Conservation (phyloP, 495 filamentous ascomycete genomes). For the Penicillium turbatum region DNA sequence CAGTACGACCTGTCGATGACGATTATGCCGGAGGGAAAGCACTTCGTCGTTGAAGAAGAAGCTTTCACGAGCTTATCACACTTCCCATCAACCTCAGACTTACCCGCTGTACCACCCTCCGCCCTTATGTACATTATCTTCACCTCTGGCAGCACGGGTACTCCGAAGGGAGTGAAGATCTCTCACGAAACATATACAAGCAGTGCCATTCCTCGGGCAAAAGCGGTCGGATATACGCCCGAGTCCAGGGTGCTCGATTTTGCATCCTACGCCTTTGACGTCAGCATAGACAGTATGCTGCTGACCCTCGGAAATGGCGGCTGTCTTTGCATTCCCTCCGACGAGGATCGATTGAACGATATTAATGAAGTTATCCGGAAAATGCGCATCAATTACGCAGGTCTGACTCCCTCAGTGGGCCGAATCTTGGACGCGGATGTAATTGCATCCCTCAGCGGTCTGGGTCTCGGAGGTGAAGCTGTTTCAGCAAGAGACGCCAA, state of each 20-base stretch:
- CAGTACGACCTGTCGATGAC: constrained; percentile 22
- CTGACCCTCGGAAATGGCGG: constrained; percentile 42
- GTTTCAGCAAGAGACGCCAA: constrained; percentile 37
- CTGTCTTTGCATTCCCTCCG: constrained; percentile 49
- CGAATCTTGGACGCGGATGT: constrained; percentile 39
- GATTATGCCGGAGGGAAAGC: constrained; percentile 27
- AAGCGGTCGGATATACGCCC: constrained; percentile 33
- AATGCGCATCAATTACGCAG: constrained; percentile 43
- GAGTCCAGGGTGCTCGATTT: constrained; percentile 42
- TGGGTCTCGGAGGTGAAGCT: constrained; percentile 52
- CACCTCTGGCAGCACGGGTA: constrained; percentile 52
- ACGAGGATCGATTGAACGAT: constrained; percentile 48
- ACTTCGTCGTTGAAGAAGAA: constrained; percentile 26
- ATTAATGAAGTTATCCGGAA: constrained; percentile 43
- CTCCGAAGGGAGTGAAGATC: constrained; percentile 53
- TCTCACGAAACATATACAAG: constrained; percentile 45
- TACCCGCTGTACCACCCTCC: constrained; percentile 27
- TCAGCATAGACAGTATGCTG: constrained; percentile 45
- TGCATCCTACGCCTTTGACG: constrained; percentile 47
- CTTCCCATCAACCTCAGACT: not conserved
- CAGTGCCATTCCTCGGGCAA: constrained; percentile 33
- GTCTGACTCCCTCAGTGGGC: constrained; percentile 50
- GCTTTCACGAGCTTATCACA: constrained; percentile 11
- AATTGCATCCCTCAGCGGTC: constrained; percentile 41
- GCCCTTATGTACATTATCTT: constrained; percentile 45